Evolutionary conservation across 768 basidiomycete species (phyloP).

Genomic region (Naganishia vaughanmartiniae): DNA sequence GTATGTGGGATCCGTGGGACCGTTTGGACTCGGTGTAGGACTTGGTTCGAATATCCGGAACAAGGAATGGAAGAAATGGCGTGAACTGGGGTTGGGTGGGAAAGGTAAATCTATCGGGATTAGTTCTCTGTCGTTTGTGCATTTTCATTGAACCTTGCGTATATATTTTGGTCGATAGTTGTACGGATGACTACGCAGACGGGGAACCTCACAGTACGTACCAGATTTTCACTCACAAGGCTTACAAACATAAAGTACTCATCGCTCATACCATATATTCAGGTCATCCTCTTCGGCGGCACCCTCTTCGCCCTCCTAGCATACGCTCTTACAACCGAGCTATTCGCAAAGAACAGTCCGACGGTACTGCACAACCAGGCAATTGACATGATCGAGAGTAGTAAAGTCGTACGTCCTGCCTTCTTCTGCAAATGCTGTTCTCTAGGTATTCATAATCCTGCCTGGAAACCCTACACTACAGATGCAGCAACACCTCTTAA

Average conservation of each 20-base stretch:
- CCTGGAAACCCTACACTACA: constrained; percentile 25
- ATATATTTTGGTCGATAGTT: constrained; percentile 33
- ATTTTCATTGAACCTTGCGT: neutral
- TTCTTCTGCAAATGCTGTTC: neutral
- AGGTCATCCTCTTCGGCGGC: constrained; percentile 48
- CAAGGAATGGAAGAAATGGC: constrained; percentile 48
- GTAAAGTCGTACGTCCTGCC: constrained; percentile 42
- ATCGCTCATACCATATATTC: neutral
- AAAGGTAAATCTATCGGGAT: constrained; percentile 37
- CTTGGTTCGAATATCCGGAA: constrained; percentile 37
- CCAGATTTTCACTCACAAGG: no score
- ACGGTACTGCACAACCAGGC: constrained; percentile 49
- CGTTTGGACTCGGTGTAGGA: constrained; percentile 51
- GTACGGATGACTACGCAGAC: constrained; percentile 47
- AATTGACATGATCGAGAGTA: constrained; percentile 47
- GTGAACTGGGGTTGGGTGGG: constrained; percentile 45
- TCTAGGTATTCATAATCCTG: neutral
- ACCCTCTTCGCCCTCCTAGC: constrained; percentile 47
- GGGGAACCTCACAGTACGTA: constrained; percentile 43
- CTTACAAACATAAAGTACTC: no score
- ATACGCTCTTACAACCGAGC: constrained; percentile 47
- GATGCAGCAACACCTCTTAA: constrained; percentile 49
- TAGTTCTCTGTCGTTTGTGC: neutral
- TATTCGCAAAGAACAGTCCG: constrained; percentile 51
- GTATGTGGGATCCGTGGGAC: constrained; percentile 31